Evolutionary conservation across 208 protist species (phyloP).

Genomic region (Phytomonas serpens): DNA sequence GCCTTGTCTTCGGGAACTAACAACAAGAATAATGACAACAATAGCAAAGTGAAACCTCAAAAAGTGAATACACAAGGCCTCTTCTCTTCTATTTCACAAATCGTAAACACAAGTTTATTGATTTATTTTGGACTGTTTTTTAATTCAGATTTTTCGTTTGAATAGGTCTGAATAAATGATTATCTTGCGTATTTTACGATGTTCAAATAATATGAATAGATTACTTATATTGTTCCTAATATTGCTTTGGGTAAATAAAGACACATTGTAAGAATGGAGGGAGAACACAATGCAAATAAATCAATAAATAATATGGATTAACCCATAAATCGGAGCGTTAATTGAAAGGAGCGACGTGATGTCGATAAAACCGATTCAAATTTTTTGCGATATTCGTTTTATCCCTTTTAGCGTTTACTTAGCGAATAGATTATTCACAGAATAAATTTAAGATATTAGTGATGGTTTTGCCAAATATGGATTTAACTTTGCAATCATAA

Average conservation of each 20-base stretch:
- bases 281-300: background rate
- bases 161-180: background rate
- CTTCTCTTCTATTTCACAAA: background rate
- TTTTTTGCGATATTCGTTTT: background rate
- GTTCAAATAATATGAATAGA: background rate
- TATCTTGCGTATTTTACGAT: background rate
- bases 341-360: background rate
- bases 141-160: slow-evolving; percentile 5
- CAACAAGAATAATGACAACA: slow-evolving; percentile 13
- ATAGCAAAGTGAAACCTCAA: slow-evolving; percentile 4
- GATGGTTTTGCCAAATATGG: background rate
- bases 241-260: slow-evolving; percentile 5
- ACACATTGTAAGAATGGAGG: slow-evolving; percentile 4
- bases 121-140: slow-evolving; percentile 7
- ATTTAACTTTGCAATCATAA: background rate
- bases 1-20: slow-evolving; percentile 10
- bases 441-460: background rate
- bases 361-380: background rate
- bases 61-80: slow-evolving; percentile 1
- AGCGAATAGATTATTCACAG: background rate
- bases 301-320: background rate
- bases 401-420: background rate
- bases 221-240: slow-evolving; percentile 4
- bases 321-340: background rate
- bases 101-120: background rate